phyloP scores from a whole-genome alignment of 352 stramenopile genomes.

The Globisporangium nagaii region DNA sequence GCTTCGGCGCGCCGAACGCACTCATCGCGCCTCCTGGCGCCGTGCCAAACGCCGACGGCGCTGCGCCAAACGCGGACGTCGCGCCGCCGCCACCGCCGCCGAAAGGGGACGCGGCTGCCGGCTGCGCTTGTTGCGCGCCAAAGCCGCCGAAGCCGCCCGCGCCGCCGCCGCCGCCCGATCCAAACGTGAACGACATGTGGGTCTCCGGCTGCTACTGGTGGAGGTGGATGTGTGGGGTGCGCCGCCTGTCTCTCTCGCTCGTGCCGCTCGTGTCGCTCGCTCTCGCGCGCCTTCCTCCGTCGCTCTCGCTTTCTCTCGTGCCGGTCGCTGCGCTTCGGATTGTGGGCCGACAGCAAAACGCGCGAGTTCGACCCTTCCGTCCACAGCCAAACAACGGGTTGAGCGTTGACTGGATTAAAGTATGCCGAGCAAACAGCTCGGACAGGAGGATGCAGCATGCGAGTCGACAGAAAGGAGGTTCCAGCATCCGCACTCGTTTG shows the following conservation, averaged over 20 bases:
- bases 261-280: background rate
- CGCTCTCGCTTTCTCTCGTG: no score
- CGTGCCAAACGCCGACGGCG: constrained; percentile 37
- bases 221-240: background rate
- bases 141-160: constrained; percentile 44
- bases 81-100: constrained; percentile 27
- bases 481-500: no score
- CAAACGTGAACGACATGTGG: constrained; percentile 52
- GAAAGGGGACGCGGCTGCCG: constrained; percentile 42
- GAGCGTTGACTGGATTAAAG: no score
- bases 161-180: constrained; percentile 24
- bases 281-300: no score
- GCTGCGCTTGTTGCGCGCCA: constrained; percentile 19
- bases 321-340: no score
- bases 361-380: no score
- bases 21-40: constrained; percentile 17
- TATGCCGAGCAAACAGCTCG: no score
- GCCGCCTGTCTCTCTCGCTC: background rate
- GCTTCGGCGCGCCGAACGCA: constrained; percentile 29
- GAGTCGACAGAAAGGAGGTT: no score
- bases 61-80: constrained; percentile 19
- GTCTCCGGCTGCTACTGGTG: background rate
- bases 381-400: no score
- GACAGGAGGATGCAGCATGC: no score
- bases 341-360: no score